Base-by-base conservation (phyloP, 2,329 filamentous ascomycete species). In the Lachnellula subtilissima region DNA sequence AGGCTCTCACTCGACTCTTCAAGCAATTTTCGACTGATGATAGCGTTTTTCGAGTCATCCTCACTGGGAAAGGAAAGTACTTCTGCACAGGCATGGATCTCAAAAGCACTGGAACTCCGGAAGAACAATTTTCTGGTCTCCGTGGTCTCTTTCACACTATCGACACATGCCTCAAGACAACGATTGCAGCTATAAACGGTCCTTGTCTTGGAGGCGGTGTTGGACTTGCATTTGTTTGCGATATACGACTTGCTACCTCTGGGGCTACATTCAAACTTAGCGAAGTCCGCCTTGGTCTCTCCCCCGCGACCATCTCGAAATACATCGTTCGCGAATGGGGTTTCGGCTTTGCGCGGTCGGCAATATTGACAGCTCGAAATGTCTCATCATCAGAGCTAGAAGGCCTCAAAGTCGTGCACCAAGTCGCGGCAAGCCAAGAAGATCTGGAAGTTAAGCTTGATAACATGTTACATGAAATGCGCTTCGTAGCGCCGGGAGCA, bases 11-110 rank as follows among this genome's bases (percentile, higher is more conserved):
- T 0, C 37, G 56, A 1, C 58, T 67, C 0, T 71, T 76, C 42
- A 53, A 57, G 12, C 40, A 58, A 1, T 62, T 61, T 5, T 61
- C 60, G 5, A 43, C 22, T 0, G 67, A 75, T 52, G 42, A 54
- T 1, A 59, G 63, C 0, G 61, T 74, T 5, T 67, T 62, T n/a
- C 72, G 73, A 1, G 68, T 76, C 7, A 63, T 71, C 49, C 55
- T 76, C 5, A 71, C 65, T 1, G 72, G 66, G 0, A 60, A 56
- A 2, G 74, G 74, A 7, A 71, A 67, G 48, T 74, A 65, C 61
- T 75, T 76, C 57, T 76, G 72, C 55, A 73, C 73, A 0, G 74
- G 72, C 3, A 73, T 75, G 73, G 71, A 75, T 53, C 65, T 74
- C 0, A 52, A 48, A 22, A 46, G 36, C 4, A 11, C 15, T 1